phyloP scores from a whole-genome alignment of 192 early-diverging fungal genomes.

The Obelidium mucronatum region DNA sequence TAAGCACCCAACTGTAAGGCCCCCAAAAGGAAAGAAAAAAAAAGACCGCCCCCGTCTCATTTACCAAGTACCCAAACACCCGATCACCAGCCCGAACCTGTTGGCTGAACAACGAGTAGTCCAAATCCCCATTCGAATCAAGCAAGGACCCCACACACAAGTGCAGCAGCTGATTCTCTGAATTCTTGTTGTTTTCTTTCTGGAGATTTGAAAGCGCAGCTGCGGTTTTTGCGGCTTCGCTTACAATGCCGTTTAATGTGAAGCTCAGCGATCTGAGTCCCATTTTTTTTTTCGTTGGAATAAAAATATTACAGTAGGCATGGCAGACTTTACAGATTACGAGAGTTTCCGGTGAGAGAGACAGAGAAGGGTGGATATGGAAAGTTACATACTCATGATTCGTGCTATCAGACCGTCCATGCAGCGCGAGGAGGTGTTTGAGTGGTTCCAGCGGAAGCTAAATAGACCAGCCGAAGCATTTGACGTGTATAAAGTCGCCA shows the following conservation, averaged over 20 bases:
- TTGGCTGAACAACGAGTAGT: neutral
- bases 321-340: conserved; percentile 47
- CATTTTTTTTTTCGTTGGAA: neutral
- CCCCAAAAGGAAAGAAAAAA: no score
- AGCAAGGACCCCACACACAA: neutral
- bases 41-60: no score
- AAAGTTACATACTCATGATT: neutral
- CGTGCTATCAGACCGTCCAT: conserved; percentile 57
- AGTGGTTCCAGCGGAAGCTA: conserved; percentile 60
- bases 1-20: neutral
- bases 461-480: conserved; percentile 57
- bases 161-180: neutral
- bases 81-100: neutral
- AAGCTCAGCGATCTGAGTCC: neutral
- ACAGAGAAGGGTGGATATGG: no score
- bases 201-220: neutral
- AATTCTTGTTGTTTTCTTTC: no score
- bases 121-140: neutral
- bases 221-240: neutral
- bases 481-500: conserved; percentile 64
- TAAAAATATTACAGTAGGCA: neutral
- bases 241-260: neutral
- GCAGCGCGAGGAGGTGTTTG: conserved; percentile 54
- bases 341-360: conserved; percentile 46
- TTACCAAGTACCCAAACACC: neutral